Conservation (phyloP, 306 rosid genomes). For the Prunus dulcis region DNA sequence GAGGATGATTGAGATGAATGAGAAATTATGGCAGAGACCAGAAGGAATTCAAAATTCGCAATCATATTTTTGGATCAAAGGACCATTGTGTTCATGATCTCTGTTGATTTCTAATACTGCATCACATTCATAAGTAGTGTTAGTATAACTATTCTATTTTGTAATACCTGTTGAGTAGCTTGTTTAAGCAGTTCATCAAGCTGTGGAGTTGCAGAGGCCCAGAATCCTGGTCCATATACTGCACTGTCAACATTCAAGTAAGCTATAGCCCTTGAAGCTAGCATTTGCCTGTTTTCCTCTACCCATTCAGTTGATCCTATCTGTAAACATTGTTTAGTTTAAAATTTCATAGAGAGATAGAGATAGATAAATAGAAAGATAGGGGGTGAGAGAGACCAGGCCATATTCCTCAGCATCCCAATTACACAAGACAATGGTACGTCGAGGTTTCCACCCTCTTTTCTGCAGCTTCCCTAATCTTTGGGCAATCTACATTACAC, state of each 20-base stretch:
- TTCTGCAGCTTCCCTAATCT: slow-evolving; percentile 58
- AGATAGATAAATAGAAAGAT: slow-evolving; percentile 5
- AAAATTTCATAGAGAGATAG: not conserved
- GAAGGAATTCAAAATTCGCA: not conserved
- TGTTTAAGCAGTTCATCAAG: slow-evolving; percentile 61
- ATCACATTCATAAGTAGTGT: not conserved
- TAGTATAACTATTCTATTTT: not conserved
- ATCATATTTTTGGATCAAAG: not conserved
- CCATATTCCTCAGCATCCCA: slow-evolving; percentile 91
- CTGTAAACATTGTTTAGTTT: slow-evolving; percentile 30
- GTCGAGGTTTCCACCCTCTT: slow-evolving; percentile 71
- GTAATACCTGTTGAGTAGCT: slow-evolving; percentile 61
- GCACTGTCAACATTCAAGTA: slow-evolving; percentile 66
- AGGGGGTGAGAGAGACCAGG: slow-evolving; percentile 38
- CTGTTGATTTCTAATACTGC: not conserved
- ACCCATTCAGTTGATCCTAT: slow-evolving; percentile 83
- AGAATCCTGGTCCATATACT: slow-evolving; percentile 50
- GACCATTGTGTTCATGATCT: not conserved
- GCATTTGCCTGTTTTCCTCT: slow-evolving; percentile 71
- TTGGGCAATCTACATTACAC: slow-evolving; percentile 46
- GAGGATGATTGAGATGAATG: not conserved
- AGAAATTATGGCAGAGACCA: not conserved
- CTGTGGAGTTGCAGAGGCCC: slow-evolving; percentile 65
- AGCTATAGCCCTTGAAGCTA: slow-evolving; percentile 66
- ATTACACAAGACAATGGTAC: slow-evolving; percentile 66